Evolutionary conservation across 148 eudicot genomes (phyloP).

Genomic region (Simmondsia chinensis): DNA sequence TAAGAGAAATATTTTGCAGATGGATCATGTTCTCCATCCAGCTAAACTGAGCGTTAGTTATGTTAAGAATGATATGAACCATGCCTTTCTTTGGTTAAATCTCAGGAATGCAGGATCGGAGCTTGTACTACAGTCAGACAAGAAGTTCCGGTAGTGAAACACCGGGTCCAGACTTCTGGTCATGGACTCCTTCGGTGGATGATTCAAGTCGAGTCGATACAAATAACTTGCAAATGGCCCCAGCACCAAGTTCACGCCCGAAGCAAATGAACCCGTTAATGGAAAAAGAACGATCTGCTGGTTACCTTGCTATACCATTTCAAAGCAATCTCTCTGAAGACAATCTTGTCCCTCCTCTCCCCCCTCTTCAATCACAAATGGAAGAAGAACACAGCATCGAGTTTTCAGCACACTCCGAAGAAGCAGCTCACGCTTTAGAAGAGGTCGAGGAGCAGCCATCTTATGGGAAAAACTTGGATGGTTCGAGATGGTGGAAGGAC

Average conservation of each 20-base stretch:
- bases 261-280: slow-evolving; percentile 26
- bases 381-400: slow-evolving; percentile 46
- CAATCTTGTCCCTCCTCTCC: slow-evolving; percentile 35
- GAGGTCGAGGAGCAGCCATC: slow-evolving; percentile 23
- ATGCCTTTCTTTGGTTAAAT: slow-evolving; percentile 1
- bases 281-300: slow-evolving; percentile 45
- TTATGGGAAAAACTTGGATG: slow-evolving; percentile 50
- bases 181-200: slow-evolving; percentile 55
- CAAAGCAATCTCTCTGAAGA: slow-evolving; percentile 40
- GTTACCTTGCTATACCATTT: slow-evolving; percentile 48
- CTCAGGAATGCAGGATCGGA: slow-evolving; percentile 16
- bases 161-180: slow-evolving; percentile 91
- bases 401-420: slow-evolving; percentile 66
- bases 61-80: not conserved
- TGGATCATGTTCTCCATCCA: no score
- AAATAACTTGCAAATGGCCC: slow-evolving; percentile 15
- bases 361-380: slow-evolving; percentile 61
- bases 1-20: no score
- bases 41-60: not conserved
- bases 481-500: slow-evolving; percentile 90
- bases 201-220: slow-evolving; percentile 13
- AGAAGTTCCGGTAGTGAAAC: slow-evolving; percentile 24
- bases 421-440: slow-evolving; percentile 61
- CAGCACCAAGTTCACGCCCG: slow-evolving; percentile 19
- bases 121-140: slow-evolving; percentile 13